Percentiles rank a stretch among this genome's conserved stretches.
phyloP scores from a whole-genome alignment of 441 rosid genomes.

The Euphorbia corollata region DNA sequence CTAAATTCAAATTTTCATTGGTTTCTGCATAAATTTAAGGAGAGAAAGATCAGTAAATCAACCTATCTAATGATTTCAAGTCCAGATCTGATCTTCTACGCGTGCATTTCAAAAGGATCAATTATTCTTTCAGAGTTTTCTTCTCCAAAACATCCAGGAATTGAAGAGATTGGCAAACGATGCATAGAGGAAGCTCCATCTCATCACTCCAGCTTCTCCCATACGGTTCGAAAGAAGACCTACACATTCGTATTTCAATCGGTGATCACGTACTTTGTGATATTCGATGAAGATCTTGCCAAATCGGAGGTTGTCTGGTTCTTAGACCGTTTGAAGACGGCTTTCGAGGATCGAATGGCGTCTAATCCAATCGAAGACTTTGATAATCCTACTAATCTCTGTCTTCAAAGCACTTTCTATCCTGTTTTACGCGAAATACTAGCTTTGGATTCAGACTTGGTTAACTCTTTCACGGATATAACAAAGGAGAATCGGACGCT shows the following conservation, averaged over 20 bases:
- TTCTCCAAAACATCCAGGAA: slow-evolving; percentile 39
- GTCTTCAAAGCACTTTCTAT: slow-evolving; percentile 49
- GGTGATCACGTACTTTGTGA: slow-evolving; percentile 53
- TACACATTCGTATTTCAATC: slow-evolving; percentile 57
- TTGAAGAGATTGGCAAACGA: slow-evolving; percentile 41
- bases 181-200: slow-evolving; percentile 67
- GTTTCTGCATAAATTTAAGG: background rate
- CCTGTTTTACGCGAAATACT: slow-evolving; percentile 44
- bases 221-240: slow-evolving; percentile 45
- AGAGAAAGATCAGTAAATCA: background rate
- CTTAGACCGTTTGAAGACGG: slow-evolving; percentile 43
- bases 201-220: slow-evolving; percentile 63
- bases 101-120: slow-evolving; percentile 62
- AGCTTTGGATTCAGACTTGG: slow-evolving; percentile 40
- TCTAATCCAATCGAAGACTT: slow-evolving; percentile 27
- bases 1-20: background rate
- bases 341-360: slow-evolving; percentile 34
- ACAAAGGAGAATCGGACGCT: slow-evolving; percentile 31
- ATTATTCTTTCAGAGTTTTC: slow-evolving; percentile 53
- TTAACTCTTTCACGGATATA: slow-evolving; percentile 26
- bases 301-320: slow-evolving; percentile 47
- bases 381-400: slow-evolving; percentile 29
- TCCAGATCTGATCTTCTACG: slow-evolving; percentile 47
- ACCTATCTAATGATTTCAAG: slow-evolving; percentile 48
- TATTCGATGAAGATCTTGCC: slow-evolving; percentile 37